Evolutionary conservation across 768 basidiomycete genomes (phyloP).

Genomic region (Xerocomellus intermedius): DNA sequence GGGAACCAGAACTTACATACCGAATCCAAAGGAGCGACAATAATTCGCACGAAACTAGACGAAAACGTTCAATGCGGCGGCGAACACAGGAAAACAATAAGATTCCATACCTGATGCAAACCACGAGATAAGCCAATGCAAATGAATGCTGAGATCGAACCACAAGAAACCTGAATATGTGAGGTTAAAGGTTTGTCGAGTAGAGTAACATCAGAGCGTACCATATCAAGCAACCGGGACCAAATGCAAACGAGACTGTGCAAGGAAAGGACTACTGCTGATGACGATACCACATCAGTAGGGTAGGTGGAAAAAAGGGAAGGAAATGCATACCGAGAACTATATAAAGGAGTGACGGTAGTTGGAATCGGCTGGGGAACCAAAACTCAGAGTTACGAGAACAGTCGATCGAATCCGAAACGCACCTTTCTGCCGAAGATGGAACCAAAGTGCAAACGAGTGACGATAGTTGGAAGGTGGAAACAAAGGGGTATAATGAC

Average conservation of each 20-base stretch:
- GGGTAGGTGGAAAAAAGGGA: background rate
- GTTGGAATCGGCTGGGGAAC: slow-evolving; percentile 6
- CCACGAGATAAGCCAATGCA: background rate
- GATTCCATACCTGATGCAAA: slow-evolving; percentile 4
- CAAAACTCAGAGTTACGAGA: background rate
- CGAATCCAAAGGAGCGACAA: background rate
- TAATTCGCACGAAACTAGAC: background rate
- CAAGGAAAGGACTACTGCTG: background rate
- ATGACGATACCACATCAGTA: background rate
- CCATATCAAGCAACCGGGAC: slow-evolving; percentile 2
- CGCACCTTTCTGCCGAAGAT: slow-evolving; percentile 2
- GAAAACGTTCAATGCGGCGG: background rate
- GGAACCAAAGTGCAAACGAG: slow-evolving; percentile 3
- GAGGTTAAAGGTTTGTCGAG: background rate
- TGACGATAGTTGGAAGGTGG: slow-evolving; percentile 16
- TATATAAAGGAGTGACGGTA: slow-evolving; percentile 16
- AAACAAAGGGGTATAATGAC: background rate
- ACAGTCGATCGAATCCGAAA: background rate
- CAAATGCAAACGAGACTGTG: background rate
- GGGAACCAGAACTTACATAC: background rate
- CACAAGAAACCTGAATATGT: background rate
- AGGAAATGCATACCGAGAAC: background rate
- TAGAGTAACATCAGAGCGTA: background rate
- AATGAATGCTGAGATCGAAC: background rate
- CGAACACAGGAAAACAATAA: background rate